Percentiles rank a stretch among this genome's conserved stretches.
Conservation (phyloP, 2,329 filamentous ascomycete genomes). For the Trichophyton equinum region DNA sequence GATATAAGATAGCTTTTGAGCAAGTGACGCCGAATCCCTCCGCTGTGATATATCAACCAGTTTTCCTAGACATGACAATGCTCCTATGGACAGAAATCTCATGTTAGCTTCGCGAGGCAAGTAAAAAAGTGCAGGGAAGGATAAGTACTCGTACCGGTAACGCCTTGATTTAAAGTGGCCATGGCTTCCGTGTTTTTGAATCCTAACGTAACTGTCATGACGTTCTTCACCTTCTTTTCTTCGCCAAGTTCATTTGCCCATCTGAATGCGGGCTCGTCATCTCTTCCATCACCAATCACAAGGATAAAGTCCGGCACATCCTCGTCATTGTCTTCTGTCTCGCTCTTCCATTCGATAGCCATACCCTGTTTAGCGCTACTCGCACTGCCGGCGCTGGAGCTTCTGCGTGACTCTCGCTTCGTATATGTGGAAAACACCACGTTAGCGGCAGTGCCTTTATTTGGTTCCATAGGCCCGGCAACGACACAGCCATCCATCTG, state of each 20-base stretch:
- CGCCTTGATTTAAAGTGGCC: constrained; percentile 76
- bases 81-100: constrained; percentile 13
- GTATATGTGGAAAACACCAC: constrained; percentile 57
- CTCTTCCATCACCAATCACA: constrained; percentile 78
- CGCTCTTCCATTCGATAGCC: not conserved
- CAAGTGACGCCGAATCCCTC: not conserved
- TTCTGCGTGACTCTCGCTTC: constrained; percentile 32
- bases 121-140: not conserved
- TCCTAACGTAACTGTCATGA: constrained; percentile 76
- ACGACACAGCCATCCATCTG: constrained; percentile 67
- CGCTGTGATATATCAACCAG: constrained; percentile 12
- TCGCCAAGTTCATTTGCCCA: constrained; percentile 74
- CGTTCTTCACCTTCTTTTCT: constrained; percentile 49
- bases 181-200: constrained; percentile 78
- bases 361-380: not conserved
- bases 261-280: constrained; percentile 85
- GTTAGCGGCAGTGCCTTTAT: constrained; percentile 71
- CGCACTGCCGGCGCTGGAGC: not conserved
- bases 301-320: constrained; percentile 66
- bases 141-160: constrained; percentile 54
- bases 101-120: constrained; percentile 4
- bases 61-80: constrained; percentile 16
- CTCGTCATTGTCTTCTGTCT: constrained; percentile 12
- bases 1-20: not conserved
- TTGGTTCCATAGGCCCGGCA: constrained; percentile 75